phyloP scores from a whole-genome alignment of 208 protist species.

The Trichomonas gallinae region DNA sequence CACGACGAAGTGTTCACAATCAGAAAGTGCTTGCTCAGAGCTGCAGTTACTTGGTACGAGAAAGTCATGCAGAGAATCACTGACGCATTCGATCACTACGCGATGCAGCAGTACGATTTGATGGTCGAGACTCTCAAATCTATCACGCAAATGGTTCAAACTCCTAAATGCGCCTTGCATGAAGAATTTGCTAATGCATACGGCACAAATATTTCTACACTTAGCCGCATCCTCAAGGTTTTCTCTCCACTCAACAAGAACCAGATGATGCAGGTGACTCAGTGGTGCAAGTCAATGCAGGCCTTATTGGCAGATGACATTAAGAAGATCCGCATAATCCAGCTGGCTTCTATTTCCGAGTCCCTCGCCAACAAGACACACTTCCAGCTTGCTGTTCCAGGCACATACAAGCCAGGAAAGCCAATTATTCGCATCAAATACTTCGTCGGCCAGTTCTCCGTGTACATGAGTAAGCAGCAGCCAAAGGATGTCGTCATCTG shows the following conservation, averaged over 20 bases:
- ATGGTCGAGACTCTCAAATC: background rate
- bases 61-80: background rate
- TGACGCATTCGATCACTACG: background rate
- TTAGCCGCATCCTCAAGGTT: background rate
- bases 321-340: background rate
- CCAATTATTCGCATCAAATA: background rate
- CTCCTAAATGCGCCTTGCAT: background rate
- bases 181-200: background rate
- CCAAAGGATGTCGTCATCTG: slow-evolving; percentile 4
- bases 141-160: background rate
- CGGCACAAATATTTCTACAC: background rate
- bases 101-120: background rate
- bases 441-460: background rate
- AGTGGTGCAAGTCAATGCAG: background rate
- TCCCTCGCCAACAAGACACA: background rate
- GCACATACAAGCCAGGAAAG: background rate
- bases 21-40: background rate
- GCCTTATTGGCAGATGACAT: background rate
- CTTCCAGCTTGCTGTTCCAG: background rate
- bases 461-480: background rate
- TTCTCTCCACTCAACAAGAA: background rate
- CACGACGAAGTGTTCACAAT: background rate
- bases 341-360: background rate
- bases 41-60: background rate
- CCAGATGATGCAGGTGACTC: background rate